Base-by-base conservation (phyloP, 2,329 filamentous ascomycete genomes). In the Clonostachys sp. region DNA sequence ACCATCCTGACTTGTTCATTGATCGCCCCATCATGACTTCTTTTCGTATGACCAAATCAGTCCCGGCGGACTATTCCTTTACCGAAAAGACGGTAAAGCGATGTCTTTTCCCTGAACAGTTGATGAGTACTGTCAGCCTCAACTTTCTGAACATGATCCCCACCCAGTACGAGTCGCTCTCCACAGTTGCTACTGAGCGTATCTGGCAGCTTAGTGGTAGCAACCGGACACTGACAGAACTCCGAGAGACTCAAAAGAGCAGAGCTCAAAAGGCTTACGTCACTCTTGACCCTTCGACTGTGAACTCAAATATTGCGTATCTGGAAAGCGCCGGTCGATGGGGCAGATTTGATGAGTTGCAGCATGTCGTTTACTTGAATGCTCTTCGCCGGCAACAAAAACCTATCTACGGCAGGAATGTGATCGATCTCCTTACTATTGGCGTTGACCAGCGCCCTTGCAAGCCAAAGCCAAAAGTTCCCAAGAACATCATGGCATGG, bases 21-120 rank as follows among this genome's bases (percentile, higher is more conserved):
- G 95, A 95, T 50, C 83, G 94, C 14, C 91, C 91, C 1, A 97
- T 99, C 58, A 94, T 95, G 68, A 99, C 92, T 0, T 97, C 94
- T 2, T 95, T 96, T 64, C 89, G 91, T 5, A 95, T 97, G 87
- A 77, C 81, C 24, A 86, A 78, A 53, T 95, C 91, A 4, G 84
- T 90, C 4, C 74, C 84, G 9, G 82, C 86, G 3, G 81, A 87
- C 35, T 97, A 86, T 58, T 84, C 86, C 55, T 73, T 81, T 45
- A 87, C 86, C 34, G 88, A 95, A 52, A 70, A 81, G 3, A 73
- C 89, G 24, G 71, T 97, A 41, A 80, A 87, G 17, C 77, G 76
- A 45, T 79, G 79, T 14, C 65, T 95, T 7, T 68, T 89, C n/a
- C 72, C 77, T 17, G 68, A 80, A 35, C 73, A 81, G 42, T 77